These are phyloP conservation scores for Chytriomyces sp. DNA, from an alignment of 192 early-diverging fungal species.

Conservation along the genomic window DNA sequence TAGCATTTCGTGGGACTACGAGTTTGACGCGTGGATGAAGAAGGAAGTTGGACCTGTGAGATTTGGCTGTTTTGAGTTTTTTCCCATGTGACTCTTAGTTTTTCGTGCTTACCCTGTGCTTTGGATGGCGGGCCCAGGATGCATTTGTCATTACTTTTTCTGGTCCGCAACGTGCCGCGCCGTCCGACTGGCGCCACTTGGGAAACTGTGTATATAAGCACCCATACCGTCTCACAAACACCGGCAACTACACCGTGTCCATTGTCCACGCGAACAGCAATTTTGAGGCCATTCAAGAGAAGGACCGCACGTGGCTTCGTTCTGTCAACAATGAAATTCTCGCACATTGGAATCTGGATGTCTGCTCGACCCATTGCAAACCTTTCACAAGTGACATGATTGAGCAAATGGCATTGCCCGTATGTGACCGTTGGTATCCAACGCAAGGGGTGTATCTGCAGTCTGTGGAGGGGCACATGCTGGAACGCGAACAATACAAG, in stretches of 20 bases:
- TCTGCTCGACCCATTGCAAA: not conserved
- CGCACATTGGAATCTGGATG: not conserved
- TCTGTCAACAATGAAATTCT: not conserved
- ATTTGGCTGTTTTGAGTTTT: not conserved
- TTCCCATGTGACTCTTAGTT: no score
- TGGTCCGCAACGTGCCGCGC: constrained; percentile 1
- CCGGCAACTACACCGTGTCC: constrained; percentile 7
- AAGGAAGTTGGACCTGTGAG: constrained; percentile 4
- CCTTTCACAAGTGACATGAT: not conserved
- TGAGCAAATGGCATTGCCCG: not conserved
- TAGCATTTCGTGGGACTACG: not conserved
- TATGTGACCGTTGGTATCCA: not conserved
- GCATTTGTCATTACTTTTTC: not conserved
- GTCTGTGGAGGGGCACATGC: not conserved
- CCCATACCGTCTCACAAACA: not conserved
- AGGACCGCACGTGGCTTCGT: not conserved
- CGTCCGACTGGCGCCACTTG: constrained; percentile 13
- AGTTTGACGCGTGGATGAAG: constrained; percentile 2
- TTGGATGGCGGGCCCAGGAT: not conserved
- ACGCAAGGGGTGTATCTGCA: not conserved
- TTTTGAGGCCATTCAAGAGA: constrained; percentile 9
- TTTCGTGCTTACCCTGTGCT: no score
- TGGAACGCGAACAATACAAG: not conserved
- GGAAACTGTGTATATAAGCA: constrained; percentile 13
- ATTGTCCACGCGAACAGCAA: constrained; percentile 4